A percentile compares a stretch with the other conserved stretches of the same genome.
Evolutionary conservation across 2,329 filamentous ascomycete genomes (phyloP).

Genomic region (Ceratocystis lukuohia): DNA sequence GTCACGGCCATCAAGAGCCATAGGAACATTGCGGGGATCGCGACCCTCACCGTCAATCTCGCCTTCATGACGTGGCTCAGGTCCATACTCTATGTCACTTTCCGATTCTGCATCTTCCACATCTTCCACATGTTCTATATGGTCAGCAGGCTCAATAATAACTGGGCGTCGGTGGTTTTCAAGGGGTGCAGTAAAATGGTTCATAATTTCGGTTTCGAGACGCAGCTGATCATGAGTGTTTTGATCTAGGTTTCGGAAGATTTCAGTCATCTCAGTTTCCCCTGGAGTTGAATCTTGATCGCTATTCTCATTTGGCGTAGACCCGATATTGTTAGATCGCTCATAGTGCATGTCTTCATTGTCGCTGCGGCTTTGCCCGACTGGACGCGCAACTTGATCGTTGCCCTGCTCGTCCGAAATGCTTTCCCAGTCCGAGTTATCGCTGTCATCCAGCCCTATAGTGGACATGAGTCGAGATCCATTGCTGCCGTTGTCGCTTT

Average conservation of each 20-base stretch:
- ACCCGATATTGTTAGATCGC: neutral
- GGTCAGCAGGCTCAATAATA: slow-evolving; percentile 4
- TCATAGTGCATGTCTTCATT: slow-evolving; percentile 12
- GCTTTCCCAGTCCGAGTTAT: slow-evolving; percentile 16
- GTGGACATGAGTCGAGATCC: slow-evolving; percentile 8
- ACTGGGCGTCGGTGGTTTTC: neutral
- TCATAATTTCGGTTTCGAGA: neutral
- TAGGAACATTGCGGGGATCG: neutral
- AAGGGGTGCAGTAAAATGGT: neutral
- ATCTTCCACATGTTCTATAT: slow-evolving; percentile 19
- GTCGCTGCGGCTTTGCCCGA: neutral
- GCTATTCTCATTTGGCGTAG: neutral
- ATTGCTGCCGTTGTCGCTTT: slow-evolving; percentile 1
- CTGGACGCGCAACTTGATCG: neutral
- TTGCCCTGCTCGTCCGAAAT: slow-evolving; percentile 11
- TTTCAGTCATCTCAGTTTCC: neutral
- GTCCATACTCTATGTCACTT: slow-evolving; percentile 19
- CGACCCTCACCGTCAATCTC: slow-evolving; percentile 14
- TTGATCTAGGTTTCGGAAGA: neutral
- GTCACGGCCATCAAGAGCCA: neutral
- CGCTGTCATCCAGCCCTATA: neutral
- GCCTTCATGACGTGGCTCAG: slow-evolving; percentile 7
- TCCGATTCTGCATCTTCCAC: slow-evolving; percentile 9
- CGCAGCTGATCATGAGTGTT: neutral
- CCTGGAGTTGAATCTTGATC: neutral